A percentile compares a stretch with the other conserved stretches of the same genome.
Conservation (phyloP, 1,139 yeast species). For the Candida albicans region DNA sequence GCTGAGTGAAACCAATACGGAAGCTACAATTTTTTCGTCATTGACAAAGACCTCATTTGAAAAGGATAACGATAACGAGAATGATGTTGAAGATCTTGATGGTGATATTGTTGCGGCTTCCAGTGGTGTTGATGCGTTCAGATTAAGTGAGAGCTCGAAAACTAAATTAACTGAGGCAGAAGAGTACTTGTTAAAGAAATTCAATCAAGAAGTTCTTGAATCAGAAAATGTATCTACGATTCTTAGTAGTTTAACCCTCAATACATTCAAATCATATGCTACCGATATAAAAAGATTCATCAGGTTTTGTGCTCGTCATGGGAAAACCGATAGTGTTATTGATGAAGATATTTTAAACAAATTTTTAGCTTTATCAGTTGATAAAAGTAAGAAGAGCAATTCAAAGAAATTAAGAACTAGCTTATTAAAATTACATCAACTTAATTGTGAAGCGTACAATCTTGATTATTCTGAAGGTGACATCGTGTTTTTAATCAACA, state of each 20-base stretch:
- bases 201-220: constrained; percentile 15
- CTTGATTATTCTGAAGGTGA: constrained; percentile 43
- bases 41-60: neutral
- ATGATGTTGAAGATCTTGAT: neutral
- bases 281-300: constrained; percentile 16
- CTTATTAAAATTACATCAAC: constrained; percentile 16
- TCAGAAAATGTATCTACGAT: constrained; percentile 10
- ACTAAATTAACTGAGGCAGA: constrained; percentile 13
- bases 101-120: constrained; percentile 3
- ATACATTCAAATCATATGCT: constrained; percentile 16
- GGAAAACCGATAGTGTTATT: constrained; percentile 12
- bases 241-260: constrained; percentile 12
- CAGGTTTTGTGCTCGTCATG: constrained; percentile 16
- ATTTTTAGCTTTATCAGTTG: constrained; percentile 13
- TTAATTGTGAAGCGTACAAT: constrained; percentile 15
- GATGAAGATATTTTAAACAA: constrained; percentile 14
- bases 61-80: neutral
- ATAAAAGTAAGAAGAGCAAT: constrained; percentile 10
- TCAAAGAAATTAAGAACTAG: constrained; percentile 15
- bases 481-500: constrained; percentile 51
- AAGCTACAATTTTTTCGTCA: neutral
- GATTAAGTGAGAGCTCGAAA: constrained; percentile 13
- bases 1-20: neutral
- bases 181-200: constrained; percentile 12
- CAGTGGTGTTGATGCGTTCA: constrained; percentile 2